A percentile compares a stretch with the other conserved stretches of the same genome.
Conservation (phyloP, 2,329 filamentous ascomycete species). For the Trichoderma brevicompactum region DNA sequence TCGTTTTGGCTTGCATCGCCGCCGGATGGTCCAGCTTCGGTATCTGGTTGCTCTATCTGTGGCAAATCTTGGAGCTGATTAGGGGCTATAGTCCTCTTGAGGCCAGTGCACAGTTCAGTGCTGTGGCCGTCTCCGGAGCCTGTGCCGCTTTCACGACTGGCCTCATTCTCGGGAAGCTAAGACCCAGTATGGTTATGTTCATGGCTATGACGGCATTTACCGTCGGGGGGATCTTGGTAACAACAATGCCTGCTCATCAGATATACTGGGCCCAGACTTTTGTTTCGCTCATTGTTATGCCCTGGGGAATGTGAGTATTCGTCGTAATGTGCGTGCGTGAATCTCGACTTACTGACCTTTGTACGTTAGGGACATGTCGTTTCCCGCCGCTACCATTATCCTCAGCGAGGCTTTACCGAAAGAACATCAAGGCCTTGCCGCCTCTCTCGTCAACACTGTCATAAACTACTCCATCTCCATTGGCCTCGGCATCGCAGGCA, state of each 20-base stretch:
- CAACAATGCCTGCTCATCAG: constrained; percentile 53
- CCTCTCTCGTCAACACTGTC: constrained; percentile 60
- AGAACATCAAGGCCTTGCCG: constrained; percentile 48
- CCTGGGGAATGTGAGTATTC: constrained; percentile 26
- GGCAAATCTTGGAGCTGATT: constrained; percentile 49
- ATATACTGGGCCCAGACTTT: constrained; percentile 67
- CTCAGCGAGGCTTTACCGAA: constrained; percentile 53
- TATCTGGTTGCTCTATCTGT: constrained; percentile 52
- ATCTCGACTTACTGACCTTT: constrained; percentile 30
- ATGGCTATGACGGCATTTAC: constrained; percentile 49
- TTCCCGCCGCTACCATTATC: constrained; percentile 62
- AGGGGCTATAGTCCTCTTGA: constrained; percentile 46
- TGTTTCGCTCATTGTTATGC: constrained; percentile 41
- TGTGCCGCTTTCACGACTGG: constrained; percentile 49
- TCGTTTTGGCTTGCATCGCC: constrained; percentile 56
- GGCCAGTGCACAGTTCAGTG: constrained; percentile 44
- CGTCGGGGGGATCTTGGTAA: constrained; percentile 45
- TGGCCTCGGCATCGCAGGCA: constrained; percentile 65
- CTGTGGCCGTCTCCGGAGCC: constrained; percentile 45
- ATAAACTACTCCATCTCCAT: constrained; percentile 69
- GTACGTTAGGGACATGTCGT: constrained; percentile 63
- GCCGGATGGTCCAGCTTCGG: constrained; percentile 57
- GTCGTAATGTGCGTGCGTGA: background rate
- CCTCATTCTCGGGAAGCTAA: constrained; percentile 37
- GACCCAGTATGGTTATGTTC: constrained; percentile 45